A percentile compares a stretch with the other conserved stretches of the same genome.
Conservation (phyloP, 2,329 filamentous ascomycete genomes). For the Trichoderma endophyticum region DNA sequence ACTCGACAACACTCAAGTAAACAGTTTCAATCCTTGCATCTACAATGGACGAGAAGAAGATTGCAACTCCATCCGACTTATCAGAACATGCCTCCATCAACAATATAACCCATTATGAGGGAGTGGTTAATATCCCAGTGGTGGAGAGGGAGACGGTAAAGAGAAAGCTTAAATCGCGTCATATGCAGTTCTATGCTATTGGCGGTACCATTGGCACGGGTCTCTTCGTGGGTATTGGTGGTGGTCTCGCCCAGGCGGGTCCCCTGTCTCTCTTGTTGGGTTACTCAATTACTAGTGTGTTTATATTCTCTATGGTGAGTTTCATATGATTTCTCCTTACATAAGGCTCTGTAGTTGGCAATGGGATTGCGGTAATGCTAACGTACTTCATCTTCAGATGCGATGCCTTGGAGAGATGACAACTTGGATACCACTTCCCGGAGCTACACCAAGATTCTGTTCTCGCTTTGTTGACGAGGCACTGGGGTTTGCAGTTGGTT, state of each 20-base stretch:
- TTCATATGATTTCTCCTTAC: neutral
- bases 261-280: slow-evolving; percentile 44
- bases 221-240: slow-evolving; percentile 45
- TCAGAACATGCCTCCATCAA: neutral
- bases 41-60: slow-evolving; percentile 9
- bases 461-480: slow-evolving; percentile 54
- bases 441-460: slow-evolving; percentile 54
- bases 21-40: neutral
- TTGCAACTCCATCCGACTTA: neutral
- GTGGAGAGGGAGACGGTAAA: neutral
- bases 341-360: neutral
- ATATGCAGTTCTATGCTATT: slow-evolving; percentile 50
- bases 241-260: slow-evolving; percentile 40
- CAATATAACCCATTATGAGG: neutral
- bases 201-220: slow-evolving; percentile 46
- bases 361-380: neutral
- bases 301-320: slow-evolving; percentile 41
- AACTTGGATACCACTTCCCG: slow-evolving; percentile 52
- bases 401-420: slow-evolving; percentile 56
- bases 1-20: neutral
- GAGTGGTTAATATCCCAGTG: neutral
- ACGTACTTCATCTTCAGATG: slow-evolving; percentile 25
- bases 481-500: slow-evolving; percentile 51
- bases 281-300: slow-evolving; percentile 44
- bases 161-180: slow-evolving; percentile 30